Percentiles rank a stretch among this genome's conserved stretches.
phyloP scores from a whole-genome alignment of 176 grass and related monocot genomes.

The Oryza glumipatula region DNA sequence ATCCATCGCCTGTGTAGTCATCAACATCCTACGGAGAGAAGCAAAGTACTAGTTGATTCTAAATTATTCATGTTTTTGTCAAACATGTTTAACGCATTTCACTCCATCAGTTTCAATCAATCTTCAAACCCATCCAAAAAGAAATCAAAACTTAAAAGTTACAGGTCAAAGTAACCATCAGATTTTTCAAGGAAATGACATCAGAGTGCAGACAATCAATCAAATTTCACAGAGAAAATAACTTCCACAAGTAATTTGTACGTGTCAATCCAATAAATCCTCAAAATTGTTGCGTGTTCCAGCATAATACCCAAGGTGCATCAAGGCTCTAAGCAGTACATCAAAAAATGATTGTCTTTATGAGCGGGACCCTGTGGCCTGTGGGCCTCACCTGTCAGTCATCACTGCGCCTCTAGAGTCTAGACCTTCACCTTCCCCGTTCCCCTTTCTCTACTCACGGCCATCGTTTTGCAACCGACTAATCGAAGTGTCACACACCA shows the following conservation, averaged over 20 bases:
- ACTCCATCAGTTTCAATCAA: conserved; percentile 2
- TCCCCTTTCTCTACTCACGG: neutral
- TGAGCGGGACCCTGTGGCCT: neutral
- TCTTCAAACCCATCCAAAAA: neutral
- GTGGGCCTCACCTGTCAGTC: neutral
- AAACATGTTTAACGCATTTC: conserved; percentile 22
- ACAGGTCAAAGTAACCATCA: conserved; percentile 28
- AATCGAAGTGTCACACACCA: neutral
- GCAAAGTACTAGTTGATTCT: conserved; percentile 23
- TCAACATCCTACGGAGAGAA: conserved; percentile 50
- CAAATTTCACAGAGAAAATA: neutral
- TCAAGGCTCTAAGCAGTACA: neutral
- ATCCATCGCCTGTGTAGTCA: conserved; percentile 75
- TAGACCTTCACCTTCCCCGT: neutral
- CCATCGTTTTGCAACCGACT: neutral
- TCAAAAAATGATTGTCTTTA: too few species aligned
- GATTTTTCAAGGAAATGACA: conserved; percentile 19
- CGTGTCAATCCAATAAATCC: conserved; percentile 16
- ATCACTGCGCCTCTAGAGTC: neutral
- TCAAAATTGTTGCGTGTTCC: neutral
- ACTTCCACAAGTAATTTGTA: neutral
- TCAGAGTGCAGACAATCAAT: neutral
- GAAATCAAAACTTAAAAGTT: neutral
- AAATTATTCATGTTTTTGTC: conserved; percentile 13
- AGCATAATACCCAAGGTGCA: neutral